Evolutionary conservation across 1,139 yeast species (phyloP), one percentile per base, ranked within the genome.

Genomic region (Chernovozyma aurita): DNA sequence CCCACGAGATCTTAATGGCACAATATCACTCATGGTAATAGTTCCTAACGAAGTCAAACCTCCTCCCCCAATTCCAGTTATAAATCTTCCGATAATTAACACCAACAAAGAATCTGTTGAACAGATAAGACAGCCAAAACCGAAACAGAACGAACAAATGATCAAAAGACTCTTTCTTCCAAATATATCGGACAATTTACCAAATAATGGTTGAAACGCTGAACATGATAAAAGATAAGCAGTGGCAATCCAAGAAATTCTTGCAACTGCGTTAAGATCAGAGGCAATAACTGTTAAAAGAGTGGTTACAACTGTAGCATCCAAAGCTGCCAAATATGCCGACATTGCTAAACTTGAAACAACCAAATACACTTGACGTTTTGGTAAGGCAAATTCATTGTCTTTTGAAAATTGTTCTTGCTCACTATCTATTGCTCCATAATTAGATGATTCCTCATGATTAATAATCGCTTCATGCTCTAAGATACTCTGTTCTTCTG

Each of bases 101-200:
- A 57, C 42, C n/a, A 47, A 32, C 32, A 73, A 57, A 4, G 72
- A 61, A 37, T 59, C 56, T 3, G 75, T 64, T 2, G 57, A 63
- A 44, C 73, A 65, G 34, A 70, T 59, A 13, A 52, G 40, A 42
- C 76, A 70, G 0, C 76, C 75, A 8, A 64, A 31, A 8, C 61
- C 60, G 45, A 70, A 70, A 30, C 67, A 49, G 1, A 46, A 43
- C 24, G 64, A 54, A 47, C 75, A 70, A 11, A 57, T 41, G 14
- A 68, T 42, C 17, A 70, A 52, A 17, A 61, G 50, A 36, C 49
- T 53, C 50, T 76, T 83, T 48, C 95, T 72, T 16, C 96, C 96
- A 55, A 82, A 86, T 31, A 87, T 85, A 50, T 87, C 96, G 3
- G 94, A 81, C 24, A 88, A 59, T 52, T 86, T 87, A 18, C 96